Evolutionary conservation across 73 alveolate species (phyloP).

Genomic region (Tetrahymena borealis): DNA sequence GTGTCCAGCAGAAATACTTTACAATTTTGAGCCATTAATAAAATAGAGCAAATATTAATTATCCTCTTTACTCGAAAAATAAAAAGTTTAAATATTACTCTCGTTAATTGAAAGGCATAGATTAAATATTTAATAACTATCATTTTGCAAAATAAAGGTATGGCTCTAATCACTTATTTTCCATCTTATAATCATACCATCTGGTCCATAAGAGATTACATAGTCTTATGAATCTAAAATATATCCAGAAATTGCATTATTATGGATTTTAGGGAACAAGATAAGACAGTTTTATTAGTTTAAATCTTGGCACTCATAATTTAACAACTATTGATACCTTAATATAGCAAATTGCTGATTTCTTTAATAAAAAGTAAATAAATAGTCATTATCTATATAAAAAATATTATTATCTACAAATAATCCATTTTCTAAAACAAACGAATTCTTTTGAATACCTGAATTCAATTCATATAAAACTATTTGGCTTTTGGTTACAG

Average conservation of each 20-base stretch:
- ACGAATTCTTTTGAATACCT: background rate
- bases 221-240: background rate
- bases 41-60: no score
- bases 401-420: background rate
- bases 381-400: background rate
- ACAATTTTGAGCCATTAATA: no score
- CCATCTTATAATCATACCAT: background rate
- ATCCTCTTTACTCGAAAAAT: background rate
- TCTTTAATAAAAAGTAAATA: background rate
- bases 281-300: background rate
- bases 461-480: background rate
- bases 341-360: background rate
- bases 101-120: background rate
- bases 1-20: background rate
- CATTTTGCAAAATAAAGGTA: no score
- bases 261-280: background rate
- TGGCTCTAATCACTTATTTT: no score
- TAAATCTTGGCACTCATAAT: background rate
- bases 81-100: no score
- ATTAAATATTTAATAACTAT: no score
- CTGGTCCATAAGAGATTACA: background rate
- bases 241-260: background rate
- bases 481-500: background rate
- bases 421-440: background rate
- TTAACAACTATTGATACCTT: background rate